Conservation (phyloP, 495 filamentous ascomycete species). For the Hypoxylon lenormandii region DNA sequence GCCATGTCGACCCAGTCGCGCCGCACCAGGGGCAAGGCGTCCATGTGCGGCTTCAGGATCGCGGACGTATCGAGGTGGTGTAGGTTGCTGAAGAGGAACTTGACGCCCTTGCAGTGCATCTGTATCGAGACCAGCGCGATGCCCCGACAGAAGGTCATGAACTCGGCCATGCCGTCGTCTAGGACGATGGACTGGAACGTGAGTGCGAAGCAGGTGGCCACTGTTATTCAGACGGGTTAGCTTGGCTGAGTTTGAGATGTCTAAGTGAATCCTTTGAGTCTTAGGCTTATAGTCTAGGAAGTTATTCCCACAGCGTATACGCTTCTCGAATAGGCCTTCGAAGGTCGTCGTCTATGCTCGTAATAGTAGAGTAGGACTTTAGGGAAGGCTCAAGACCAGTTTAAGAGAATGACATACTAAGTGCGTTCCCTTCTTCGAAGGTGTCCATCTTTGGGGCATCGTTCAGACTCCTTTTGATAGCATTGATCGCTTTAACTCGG, state of each 20-base stretch:
- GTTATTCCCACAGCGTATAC: too few relatives aligned
- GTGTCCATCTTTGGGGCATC: slow-evolving; percentile 50
- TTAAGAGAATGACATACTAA: slow-evolving; percentile 32
- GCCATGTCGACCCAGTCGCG: slow-evolving; percentile 43
- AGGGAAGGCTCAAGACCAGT: too few relatives aligned
- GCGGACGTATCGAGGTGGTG: slow-evolving; percentile 49
- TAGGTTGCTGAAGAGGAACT: slow-evolving; percentile 62
- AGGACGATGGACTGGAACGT: slow-evolving; percentile 71
- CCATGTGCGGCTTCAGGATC: slow-evolving; percentile 53
- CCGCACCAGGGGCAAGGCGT: slow-evolving; percentile 51
- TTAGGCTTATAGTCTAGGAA: too few relatives aligned
- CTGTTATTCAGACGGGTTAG: slow-evolving; percentile 40
- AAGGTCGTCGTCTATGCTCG: too few relatives aligned
- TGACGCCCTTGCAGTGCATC: slow-evolving; percentile 58
- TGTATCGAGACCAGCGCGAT: slow-evolving; percentile 66
- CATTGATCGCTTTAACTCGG: slow-evolving; percentile 67
- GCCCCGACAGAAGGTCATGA: slow-evolving; percentile 72
- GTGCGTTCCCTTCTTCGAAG: slow-evolving; percentile 61
- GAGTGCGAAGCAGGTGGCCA: slow-evolving; percentile 71
- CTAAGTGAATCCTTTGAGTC: not conserved
- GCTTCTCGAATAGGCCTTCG: too few relatives aligned
- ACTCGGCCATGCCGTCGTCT: slow-evolving; percentile 70
- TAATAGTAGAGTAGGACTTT: not conserved
- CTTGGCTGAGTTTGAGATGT: not conserved
- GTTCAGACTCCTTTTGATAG: slow-evolving; percentile 62